Percentiles rank a stretch among this genome's conserved stretches.
These are phyloP conservation scores for Acer negundo DNA, from an alignment of 345 rosid genomes.

Conservation along the genomic window DNA sequence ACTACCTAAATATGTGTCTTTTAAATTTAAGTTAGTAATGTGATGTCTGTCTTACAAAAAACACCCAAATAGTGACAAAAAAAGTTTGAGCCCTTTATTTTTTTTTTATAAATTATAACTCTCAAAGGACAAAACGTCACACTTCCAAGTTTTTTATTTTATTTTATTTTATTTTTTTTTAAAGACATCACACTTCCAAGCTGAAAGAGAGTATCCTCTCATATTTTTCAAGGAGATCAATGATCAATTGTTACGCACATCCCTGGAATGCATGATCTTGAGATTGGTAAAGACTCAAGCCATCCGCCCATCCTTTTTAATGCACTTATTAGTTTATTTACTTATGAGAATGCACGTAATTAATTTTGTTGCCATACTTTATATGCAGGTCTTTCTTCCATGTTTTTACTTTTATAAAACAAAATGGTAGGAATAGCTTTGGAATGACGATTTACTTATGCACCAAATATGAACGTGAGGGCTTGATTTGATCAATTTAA, in stretches of 20 bases:
- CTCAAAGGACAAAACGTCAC: background rate
- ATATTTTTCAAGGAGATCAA: slow-evolving; percentile 86
- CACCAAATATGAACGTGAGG: background rate
- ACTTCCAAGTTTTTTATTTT: too few relatives aligned
- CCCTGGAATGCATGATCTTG: slow-evolving; percentile 50
- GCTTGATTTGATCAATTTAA: background rate
- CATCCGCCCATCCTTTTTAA: slow-evolving; percentile 4
- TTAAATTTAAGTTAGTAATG: too few relatives aligned
- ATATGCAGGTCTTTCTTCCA: slow-evolving; percentile 58
- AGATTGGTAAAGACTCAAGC: too few relatives aligned
- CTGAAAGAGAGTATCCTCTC: slow-evolving; percentile 95
- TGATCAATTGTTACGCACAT: slow-evolving; percentile 66
- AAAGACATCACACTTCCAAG: slow-evolving; percentile 38
- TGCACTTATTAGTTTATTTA: background rate
- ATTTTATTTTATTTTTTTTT: too few relatives aligned
- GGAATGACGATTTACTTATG: background rate
- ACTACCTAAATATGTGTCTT: too few relatives aligned
- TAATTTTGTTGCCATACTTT: slow-evolving; percentile 22
- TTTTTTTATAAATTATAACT: too few relatives aligned
- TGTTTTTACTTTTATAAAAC: background rate
- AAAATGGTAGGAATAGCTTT: background rate
- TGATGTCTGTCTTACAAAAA: too few relatives aligned
- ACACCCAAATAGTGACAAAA: too few relatives aligned
- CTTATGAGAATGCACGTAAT: background rate
- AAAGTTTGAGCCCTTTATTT: too few relatives aligned